Conservation (phyloP, 78 protist species). For the Chrysochromulina parva region DNA sequence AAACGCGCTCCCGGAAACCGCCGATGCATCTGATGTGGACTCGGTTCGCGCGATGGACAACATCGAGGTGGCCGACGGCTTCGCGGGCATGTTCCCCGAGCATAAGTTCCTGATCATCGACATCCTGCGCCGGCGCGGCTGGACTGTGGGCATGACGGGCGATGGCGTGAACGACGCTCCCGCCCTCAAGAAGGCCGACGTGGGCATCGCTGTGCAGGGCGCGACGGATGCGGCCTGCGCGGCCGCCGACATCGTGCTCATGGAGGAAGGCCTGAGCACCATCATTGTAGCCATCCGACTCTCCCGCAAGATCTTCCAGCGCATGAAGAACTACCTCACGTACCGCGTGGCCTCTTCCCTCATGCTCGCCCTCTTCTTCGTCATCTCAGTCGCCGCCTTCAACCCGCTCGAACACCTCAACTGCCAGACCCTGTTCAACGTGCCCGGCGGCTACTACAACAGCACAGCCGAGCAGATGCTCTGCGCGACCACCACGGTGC, state of each 20-base stretch:
- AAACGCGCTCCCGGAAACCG: not conserved
- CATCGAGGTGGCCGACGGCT: not conserved
- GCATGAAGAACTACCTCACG: not conserved
- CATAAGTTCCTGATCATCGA: conserved; percentile 70
- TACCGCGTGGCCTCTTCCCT: not conserved
- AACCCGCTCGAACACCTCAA: not conserved
- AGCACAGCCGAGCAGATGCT: too few relatives aligned
- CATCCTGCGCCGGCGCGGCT: conserved; percentile 40
- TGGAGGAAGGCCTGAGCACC: not conserved
- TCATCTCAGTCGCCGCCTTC: not conserved
- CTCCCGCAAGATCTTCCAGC: not conserved
- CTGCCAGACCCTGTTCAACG: too few relatives aligned
- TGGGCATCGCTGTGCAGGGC: conserved; percentile 94
- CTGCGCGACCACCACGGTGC: too few relatives aligned
- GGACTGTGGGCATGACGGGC: conserved; percentile 72
- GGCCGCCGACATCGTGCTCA: not conserved
- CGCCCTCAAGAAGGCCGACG: conserved; percentile 83
- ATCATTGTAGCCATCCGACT: not conserved
- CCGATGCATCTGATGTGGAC: not conserved
- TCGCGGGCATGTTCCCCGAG: conserved; percentile 62
- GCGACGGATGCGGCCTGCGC: too few relatives aligned
- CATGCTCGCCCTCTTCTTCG: not conserved
- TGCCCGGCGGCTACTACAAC: too few relatives aligned
- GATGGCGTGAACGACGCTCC: conserved; percentile 98
- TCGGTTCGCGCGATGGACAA: not conserved